Conservation (phyloP, 2,329 filamentous ascomycete genomes). For the Thelonectria rubi region DNA sequence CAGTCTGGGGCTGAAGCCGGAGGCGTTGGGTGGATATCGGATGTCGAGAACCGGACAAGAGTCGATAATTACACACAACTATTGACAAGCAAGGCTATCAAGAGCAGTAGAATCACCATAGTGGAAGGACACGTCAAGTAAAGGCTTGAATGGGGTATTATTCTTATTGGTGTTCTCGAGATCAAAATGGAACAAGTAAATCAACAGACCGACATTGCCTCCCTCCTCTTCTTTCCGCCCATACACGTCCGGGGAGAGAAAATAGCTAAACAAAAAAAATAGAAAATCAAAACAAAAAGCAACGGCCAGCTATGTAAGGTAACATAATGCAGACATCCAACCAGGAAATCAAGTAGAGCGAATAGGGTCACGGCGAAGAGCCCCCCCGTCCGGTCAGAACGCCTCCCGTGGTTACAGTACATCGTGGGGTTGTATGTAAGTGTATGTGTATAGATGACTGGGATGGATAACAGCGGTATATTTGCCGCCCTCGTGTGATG, state of each 20-base stretch:
- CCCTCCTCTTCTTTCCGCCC: conserved; percentile 25
- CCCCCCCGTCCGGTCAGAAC: conserved; percentile 23
- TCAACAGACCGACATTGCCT: conserved; percentile 27
- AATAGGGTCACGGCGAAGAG: conserved; percentile 6
- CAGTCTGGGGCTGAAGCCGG: too few relatives aligned
- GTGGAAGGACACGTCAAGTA: not conserved
- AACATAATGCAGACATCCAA: conserved; percentile 21
- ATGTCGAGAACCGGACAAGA: too few relatives aligned
- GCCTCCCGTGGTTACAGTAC: conserved; percentile 26
- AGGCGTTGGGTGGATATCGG: too few relatives aligned
- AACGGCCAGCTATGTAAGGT: conserved; percentile 15
- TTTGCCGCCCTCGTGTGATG: conserved; percentile 26
- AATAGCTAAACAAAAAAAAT: not conserved
- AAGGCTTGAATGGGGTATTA: conserved; percentile 41
- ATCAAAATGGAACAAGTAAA: conserved; percentile 33
- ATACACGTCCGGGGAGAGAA: conserved; percentile 11
- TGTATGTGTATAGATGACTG: conserved; percentile 32
- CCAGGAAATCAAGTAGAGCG: conserved; percentile 15
- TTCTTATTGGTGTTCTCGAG: conserved; percentile 42
- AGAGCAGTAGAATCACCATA: not conserved
- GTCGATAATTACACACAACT: too few relatives aligned
- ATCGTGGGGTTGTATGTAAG: conserved; percentile 14
- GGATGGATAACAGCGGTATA: conserved; percentile 30
- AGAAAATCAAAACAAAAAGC: not conserved
- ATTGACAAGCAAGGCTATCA: not conserved